Evolutionary conservation across 1,139 yeast genomes (phyloP).

Genomic region (Suhomyces ambrosiae): DNA sequence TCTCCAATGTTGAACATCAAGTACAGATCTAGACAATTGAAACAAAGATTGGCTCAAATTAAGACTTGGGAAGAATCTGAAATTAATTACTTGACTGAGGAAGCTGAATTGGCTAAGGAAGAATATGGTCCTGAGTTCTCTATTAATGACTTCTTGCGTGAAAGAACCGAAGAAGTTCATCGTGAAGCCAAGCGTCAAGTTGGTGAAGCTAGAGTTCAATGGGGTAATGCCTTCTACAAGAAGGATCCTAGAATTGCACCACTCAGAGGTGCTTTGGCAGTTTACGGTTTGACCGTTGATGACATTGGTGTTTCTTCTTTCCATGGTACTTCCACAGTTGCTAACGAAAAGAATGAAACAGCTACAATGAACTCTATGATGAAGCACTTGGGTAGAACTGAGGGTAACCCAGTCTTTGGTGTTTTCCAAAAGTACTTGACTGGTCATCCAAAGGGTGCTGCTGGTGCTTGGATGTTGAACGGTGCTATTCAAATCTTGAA

Average conservation of each 20-base stretch:
- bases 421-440: constrained; percentile 98
- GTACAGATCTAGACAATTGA: constrained; percentile 92
- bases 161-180: constrained; percentile 84
- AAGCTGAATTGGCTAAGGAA: constrained; percentile 61
- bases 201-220: constrained; percentile 85
- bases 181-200: constrained; percentile 86
- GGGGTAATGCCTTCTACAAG: constrained; percentile 95
- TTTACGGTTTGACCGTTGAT: constrained; percentile 89
- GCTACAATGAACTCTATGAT: constrained; percentile 89
- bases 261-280: constrained; percentile 93
- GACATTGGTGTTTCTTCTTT: constrained; percentile 97
- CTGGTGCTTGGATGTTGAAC: constrained; percentile 99
- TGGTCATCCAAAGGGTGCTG: constrained; percentile 99
- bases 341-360: constrained; percentile 97
- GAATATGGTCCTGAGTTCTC: constrained; percentile 64
- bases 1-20: constrained; percentile 83
- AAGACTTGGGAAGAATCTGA: constrained; percentile 86
- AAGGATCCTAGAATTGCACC: constrained; percentile 95
- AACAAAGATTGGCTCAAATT: constrained; percentile 75
- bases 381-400: constrained; percentile 91
- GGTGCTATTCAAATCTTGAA: constrained; percentile 94
- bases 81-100: constrained; percentile 53
- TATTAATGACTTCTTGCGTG: constrained; percentile 59
- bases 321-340: constrained; percentile 99
- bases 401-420: constrained; percentile 97